phyloP scores from a whole-genome alignment of 345 rosid genomes.

The Psidium guajava region DNA sequence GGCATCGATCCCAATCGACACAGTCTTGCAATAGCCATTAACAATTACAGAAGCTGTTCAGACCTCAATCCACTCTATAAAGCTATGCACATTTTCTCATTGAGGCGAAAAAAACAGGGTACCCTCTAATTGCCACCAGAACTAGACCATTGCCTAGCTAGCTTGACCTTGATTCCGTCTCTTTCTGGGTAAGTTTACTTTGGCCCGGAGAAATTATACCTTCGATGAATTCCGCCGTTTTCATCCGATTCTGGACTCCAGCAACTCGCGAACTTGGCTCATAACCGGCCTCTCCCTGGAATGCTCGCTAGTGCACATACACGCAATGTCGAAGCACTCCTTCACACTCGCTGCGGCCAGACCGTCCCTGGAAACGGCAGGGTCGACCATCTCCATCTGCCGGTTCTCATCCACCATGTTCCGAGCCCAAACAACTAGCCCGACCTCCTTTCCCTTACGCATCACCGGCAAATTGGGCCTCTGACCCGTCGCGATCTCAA shows the following conservation, averaged over 20 bases:
- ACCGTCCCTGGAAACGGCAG: conserved; percentile 7
- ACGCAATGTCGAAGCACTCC: conserved; percentile 56
- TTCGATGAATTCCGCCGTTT: background rate
- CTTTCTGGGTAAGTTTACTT: background rate
- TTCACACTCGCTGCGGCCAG: conserved; percentile 15
- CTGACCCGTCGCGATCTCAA: conserved; percentile 48
- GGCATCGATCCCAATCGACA: background rate
- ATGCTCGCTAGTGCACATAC: conserved; percentile 32
- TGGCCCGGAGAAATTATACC: background rate
- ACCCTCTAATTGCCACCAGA: background rate
- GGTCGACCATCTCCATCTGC: conserved; percentile 44
- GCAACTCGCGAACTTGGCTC: conserved; percentile 1
- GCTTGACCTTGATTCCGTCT: background rate
- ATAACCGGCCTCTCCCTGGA: conserved; percentile 46
- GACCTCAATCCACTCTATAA: background rate
- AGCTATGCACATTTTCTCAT: background rate
- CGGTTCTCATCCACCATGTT: conserved; percentile 22
- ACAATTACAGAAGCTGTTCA: background rate
- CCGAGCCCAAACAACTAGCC: conserved; percentile 49
- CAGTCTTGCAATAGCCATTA: background rate
- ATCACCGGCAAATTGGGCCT: conserved; percentile 55
- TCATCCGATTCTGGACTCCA: background rate
- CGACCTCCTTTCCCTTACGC: conserved; percentile 19
- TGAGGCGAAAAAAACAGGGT: background rate
- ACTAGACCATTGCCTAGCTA: background rate